These are phyloP conservation scores for Dendrobium nobile DNA, from an alignment of 106 monocot species.

Conservation along the genomic window DNA sequence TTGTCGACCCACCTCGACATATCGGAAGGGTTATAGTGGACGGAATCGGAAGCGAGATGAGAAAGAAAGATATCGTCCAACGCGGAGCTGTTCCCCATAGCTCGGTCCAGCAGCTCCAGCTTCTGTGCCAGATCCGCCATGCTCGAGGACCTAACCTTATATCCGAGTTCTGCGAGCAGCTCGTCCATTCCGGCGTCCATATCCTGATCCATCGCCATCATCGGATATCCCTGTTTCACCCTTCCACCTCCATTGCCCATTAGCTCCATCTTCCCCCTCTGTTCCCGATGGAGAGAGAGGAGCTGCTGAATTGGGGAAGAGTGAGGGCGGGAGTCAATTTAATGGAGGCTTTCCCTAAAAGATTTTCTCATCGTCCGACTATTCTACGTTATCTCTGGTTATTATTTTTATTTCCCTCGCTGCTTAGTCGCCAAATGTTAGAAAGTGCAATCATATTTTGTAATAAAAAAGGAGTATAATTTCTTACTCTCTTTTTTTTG, in stretches of 20 bases:
- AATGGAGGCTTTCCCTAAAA: not conserved
- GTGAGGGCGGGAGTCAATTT: not conserved
- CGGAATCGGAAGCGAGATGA: slow-evolving; percentile 53
- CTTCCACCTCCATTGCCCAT: slow-evolving; percentile 10
- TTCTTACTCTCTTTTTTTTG: no score
- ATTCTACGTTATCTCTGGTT: no score
- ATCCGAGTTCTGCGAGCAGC: slow-evolving; percentile 62
- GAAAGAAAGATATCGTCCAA: slow-evolving; percentile 42
- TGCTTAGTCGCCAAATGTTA: no score
- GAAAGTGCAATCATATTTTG: no score
- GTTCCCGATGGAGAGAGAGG: not conserved
- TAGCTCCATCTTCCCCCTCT: slow-evolving; percentile 32
- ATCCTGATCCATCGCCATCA: slow-evolving; percentile 17
- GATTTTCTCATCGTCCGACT: no score
- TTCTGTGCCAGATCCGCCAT: slow-evolving; percentile 98
- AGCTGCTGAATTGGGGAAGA: not conserved
- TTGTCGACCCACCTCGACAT: slow-evolving; percentile 70
- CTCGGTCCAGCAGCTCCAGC: slow-evolving; percentile 96
- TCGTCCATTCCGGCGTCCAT: slow-evolving; percentile 53
- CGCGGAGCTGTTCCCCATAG: slow-evolving; percentile 37
- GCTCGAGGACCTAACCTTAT: slow-evolving; percentile 76
- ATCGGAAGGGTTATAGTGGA: slow-evolving; percentile 94
- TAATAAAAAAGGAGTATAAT: no score
- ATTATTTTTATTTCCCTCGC: no score
- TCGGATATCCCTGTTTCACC: not conserved